These are phyloP conservation scores for Phytomonas sp. DNA, from an alignment of 208 protist species.

Conservation along the genomic window DNA sequence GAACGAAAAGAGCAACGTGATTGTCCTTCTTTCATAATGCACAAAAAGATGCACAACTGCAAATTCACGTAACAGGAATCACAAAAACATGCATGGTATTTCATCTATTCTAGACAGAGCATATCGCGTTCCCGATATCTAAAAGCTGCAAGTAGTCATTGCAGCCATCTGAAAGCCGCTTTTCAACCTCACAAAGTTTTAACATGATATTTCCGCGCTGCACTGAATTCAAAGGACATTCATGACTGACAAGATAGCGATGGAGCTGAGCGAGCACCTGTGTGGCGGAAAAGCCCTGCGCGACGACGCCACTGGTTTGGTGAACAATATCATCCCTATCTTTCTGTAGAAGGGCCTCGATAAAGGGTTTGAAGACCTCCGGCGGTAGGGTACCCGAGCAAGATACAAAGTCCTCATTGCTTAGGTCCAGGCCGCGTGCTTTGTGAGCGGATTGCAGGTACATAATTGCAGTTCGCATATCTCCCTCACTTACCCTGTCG, in stretches of 20 bases:
- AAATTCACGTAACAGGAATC: not conserved
- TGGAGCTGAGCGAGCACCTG: constrained; percentile 80
- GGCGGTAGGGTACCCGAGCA: constrained; percentile 81
- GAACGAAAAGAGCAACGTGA: not conserved
- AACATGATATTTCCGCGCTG: constrained; percentile 48
- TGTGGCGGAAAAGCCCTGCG: constrained; percentile 58
- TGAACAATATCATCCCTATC: constrained; percentile 50
- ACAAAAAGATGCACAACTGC: not conserved
- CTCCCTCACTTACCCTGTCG: constrained; percentile 88
- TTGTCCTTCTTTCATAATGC: not conserved
- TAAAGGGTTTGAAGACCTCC: constrained; percentile 40
- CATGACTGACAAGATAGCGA: constrained; percentile 36
- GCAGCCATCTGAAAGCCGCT: constrained; percentile 63
- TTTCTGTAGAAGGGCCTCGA: constrained; percentile 37
- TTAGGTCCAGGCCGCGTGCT: constrained; percentile 68
- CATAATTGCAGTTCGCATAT: constrained; percentile 96
- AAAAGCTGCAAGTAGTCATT: constrained; percentile 85
- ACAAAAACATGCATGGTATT: not conserved
- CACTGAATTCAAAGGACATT: constrained; percentile 54
- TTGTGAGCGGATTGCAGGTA: constrained; percentile 90
- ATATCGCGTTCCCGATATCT: constrained; percentile 56
- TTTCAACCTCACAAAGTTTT: constrained; percentile 77
- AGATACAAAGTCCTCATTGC: constrained; percentile 70
- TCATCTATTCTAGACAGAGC: constrained; percentile 15
- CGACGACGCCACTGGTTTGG: constrained; percentile 47